Evolutionary conservation across 306 rosid genomes (phyloP), one percentile per base, ranked within the genome.

Genomic region (Rosa lucieae): DNA sequence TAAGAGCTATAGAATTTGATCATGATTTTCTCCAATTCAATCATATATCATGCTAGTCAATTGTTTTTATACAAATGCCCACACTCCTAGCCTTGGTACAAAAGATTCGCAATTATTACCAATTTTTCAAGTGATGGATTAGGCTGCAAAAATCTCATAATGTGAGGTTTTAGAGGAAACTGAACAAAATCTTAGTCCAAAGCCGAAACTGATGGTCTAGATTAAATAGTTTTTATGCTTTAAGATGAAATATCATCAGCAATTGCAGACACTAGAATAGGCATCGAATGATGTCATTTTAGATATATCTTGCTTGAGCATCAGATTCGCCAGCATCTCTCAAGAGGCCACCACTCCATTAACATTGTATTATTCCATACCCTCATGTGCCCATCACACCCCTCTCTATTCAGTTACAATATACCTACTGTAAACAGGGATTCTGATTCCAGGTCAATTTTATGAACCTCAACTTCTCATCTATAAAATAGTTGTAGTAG

Each of bases 401-500:
- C 55, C 75, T 72, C 72, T 77, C 78, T 44, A 21, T 55, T 29
- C 74, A 63, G 67, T 26, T 39, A 32, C 84, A 48, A 40, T 63
- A 11, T 13, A 40, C 21, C 66, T 42, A 55, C 49, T 72, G 35
- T 35, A 10, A n/a, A 18, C 58, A 5, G 32, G 52, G 67, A 85
- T 83, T 83, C 85, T 7, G 53, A 74, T 59, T 76, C 79, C 72
- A 48, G 51, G n/a, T 65, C 79, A 78, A 55, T 11, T 61, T 61
- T 65, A 67, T 84, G 65, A 81, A 67, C 80, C 75, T 79, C 56
- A 35, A 11, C 89, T 90, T 78, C 75, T 82, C 51, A 26, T 12
- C 89, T 90, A 90, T 92, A 92, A 87, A 89, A 53, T 80, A 77
- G 82, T 66, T 58, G 55, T 21, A 9, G 21, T 58, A 51, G 70